Percentiles rank a stretch among this genome's conserved stretches.
phyloP scores from a whole-genome alignment of 371 early-diverging fungal species.

The Blakeslea trispora region DNA sequence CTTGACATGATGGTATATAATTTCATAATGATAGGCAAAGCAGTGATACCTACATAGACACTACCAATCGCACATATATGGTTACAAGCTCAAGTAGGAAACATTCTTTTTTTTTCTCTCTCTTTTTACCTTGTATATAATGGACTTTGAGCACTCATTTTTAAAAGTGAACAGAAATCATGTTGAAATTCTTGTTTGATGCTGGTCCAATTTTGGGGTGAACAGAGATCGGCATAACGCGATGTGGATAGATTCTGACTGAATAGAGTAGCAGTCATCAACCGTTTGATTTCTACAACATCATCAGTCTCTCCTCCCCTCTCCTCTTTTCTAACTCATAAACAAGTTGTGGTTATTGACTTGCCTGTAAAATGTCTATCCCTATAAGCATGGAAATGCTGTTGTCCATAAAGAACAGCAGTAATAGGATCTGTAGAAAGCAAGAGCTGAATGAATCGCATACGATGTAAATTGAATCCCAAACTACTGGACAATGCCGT shows the following conservation, averaged over 20 bases:
- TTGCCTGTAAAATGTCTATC: slow-evolving; percentile 66
- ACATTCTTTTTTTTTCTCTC: neutral
- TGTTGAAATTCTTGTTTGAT: slow-evolving; percentile 76
- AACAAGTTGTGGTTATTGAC: too few species aligned
- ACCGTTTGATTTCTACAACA: slow-evolving; percentile 71
- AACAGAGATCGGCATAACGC: slow-evolving; percentile 70
- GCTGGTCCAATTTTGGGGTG: slow-evolving; percentile 59
- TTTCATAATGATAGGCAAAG: slow-evolving; percentile 91
- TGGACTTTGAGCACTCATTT: slow-evolving; percentile 79
- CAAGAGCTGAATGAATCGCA: slow-evolving; percentile 77
- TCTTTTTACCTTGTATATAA: slow-evolving; percentile 66
- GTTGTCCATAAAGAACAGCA: slow-evolving; percentile 79
- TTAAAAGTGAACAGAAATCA: slow-evolving; percentile 85
- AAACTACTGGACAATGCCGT: slow-evolving; percentile 63
- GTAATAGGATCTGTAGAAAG: slow-evolving; percentile 35
- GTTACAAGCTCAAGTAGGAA: too few species aligned
- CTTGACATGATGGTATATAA: slow-evolving; percentile 84
- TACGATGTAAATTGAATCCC: slow-evolving; percentile 83
- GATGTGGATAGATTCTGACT: slow-evolving; percentile 47
- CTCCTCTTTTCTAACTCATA: too few species aligned
- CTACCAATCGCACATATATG: too few species aligned
- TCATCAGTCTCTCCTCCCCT: too few species aligned
- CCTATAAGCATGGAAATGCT: slow-evolving; percentile 69
- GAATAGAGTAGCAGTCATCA: slow-evolving; percentile 66
- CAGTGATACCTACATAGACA: slow-evolving; percentile 84